A percentile compares a stretch with the other conserved stretches of the same genome.
These are phyloP conservation scores for Spathaspora hagerdaliae DNA, from an alignment of 805 yeast genomes.

Conservation along the genomic window DNA sequence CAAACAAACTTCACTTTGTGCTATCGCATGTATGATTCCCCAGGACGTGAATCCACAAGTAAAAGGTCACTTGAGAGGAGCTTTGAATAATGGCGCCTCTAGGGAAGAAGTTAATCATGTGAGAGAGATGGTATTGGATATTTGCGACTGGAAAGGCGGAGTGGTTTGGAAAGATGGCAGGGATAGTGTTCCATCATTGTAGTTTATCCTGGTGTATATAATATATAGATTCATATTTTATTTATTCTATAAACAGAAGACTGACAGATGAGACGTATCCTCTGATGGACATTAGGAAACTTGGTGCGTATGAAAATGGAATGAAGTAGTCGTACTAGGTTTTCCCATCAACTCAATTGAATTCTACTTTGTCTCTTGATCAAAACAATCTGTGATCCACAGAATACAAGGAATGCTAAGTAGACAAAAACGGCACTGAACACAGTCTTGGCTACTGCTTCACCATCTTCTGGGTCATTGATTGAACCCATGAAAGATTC, in stretches of 20 bases:
- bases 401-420: slow-evolving; percentile 73
- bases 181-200: slow-evolving; percentile 47
- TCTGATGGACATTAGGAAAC: too few species aligned
- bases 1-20: slow-evolving; percentile 66
- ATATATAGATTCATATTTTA: too few species aligned
- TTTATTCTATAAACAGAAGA: too few species aligned
- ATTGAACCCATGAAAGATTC: slow-evolving; percentile 92
- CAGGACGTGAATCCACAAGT: slow-evolving; percentile 88
- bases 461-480: slow-evolving; percentile 88
- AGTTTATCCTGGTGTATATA: slow-evolving; percentile 1
- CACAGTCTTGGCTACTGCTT: slow-evolving; percentile 87
- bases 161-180: slow-evolving; percentile 43
- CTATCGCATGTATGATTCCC: slow-evolving; percentile 74
- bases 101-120: slow-evolving; percentile 54
- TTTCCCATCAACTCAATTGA: slow-evolving; percentile 22
- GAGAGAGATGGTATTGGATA: slow-evolving; percentile 54
- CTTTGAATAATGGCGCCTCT: slow-evolving; percentile 69
- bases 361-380: slow-evolving; percentile 65
- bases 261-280: too few species aligned
- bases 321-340: too few species aligned
- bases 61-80: slow-evolving; percentile 84
- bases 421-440: slow-evolving; percentile 87
- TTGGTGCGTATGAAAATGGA: too few species aligned
- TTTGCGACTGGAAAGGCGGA: slow-evolving; percentile 68
- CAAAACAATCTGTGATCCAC: slow-evolving; percentile 78